Evolutionary conservation across 352 stramenopile species (phyloP), one percentile per base, ranked within the genome.

Genomic region (Pythium chondricola): DNA sequence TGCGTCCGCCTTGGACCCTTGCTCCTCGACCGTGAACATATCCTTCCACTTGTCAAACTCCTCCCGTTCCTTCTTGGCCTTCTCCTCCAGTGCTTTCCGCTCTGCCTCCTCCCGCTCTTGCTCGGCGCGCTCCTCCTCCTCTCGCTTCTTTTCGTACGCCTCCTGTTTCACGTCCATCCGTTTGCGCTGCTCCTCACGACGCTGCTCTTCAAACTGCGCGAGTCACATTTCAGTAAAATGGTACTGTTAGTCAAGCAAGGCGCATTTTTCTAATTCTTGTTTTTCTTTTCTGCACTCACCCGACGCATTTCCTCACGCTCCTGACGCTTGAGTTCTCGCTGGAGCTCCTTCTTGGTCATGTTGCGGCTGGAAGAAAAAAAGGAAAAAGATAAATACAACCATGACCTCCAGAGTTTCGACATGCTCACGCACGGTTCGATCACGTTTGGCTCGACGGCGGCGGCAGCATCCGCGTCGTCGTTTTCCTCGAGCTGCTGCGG

Each of bases 41-140:
- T 71, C 60, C 43, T 88, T 88, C 79, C 77, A 91, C 42, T 84
- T 63, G 42, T 86, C 73, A 41, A 86, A 88, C 48, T 91, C 74
- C 25, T 83, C 67, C 39, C 85, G 74, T 30, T 85, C 79, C 25
- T 83, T 65, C n/a, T 69, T 67, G 26, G 63, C 74, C 40, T 79
- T 78, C 25, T 75, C 74, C 44, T 80, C 69, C 20, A 65, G 54
- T 25, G 71, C 25, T 6, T 62, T 67, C 6, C 58, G 70, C 42
- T 69, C 69, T 42, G 68, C 63, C 16, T 85, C 68, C 33, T 85
- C 71, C 24, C 66, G 39, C 25, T 58, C 52, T 21, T 75, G 44
- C 39, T 88, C 76, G 8, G 66, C 18, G 40, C 68, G 73, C 1
- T 46, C 55, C 51, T 87, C 69, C 8, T 84, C 69, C 22, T 83